A percentile compares a stretch with the other conserved stretches of the same genome.
Evolutionary conservation across 305 asterid genomes (phyloP).

Genomic region (Fraxinus xanthoxyloides): DNA sequence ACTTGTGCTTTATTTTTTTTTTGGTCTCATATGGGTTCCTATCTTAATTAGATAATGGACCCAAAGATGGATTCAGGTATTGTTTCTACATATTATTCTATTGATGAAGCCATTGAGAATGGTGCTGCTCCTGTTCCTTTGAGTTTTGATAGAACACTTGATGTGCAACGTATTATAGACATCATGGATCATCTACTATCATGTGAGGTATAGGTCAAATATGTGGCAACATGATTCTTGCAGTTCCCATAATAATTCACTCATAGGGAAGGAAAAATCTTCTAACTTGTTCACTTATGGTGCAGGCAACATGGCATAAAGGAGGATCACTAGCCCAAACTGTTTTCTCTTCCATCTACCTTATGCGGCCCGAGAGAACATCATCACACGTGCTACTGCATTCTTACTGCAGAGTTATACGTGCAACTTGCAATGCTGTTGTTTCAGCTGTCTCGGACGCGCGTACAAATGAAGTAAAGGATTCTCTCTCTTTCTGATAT

Average conservation of each 20-base stretch:
- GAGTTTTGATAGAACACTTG: slow-evolving; percentile 76
- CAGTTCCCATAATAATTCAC: neutral
- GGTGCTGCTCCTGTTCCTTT: slow-evolving; percentile 97
- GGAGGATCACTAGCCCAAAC: slow-evolving; percentile 96
- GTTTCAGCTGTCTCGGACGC: slow-evolving; percentile 84
- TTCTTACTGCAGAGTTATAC: slow-evolving; percentile 79
- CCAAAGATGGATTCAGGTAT: slow-evolving; percentile 99
- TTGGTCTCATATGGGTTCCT: slow-evolving; percentile 18
- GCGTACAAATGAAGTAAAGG: slow-evolving; percentile 96
- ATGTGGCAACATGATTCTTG: neutral
- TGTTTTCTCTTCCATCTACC: slow-evolving; percentile 86
- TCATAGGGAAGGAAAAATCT: slow-evolving; percentile 14
- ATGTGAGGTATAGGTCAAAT: slow-evolving; percentile 68
- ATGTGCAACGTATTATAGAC: slow-evolving; percentile 66
- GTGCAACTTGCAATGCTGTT: slow-evolving; percentile 81
- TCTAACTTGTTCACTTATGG: slow-evolving; percentile 24
- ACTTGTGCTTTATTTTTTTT: neutral
- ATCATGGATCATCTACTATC: slow-evolving; percentile 93
- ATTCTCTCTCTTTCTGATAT: slow-evolving; percentile 15
- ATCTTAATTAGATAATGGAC: slow-evolving; percentile 81
- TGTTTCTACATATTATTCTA: slow-evolving; percentile 82
- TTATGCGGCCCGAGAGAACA: slow-evolving; percentile 84
- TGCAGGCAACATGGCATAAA: slow-evolving; percentile 98
- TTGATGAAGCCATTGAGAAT: slow-evolving; percentile 94
- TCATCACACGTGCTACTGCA: slow-evolving; percentile 79